These are phyloP conservation scores for Xylariaceae sp. DNA, from an alignment of 2,329 filamentous ascomycete genomes.

Conservation along the genomic window DNA sequence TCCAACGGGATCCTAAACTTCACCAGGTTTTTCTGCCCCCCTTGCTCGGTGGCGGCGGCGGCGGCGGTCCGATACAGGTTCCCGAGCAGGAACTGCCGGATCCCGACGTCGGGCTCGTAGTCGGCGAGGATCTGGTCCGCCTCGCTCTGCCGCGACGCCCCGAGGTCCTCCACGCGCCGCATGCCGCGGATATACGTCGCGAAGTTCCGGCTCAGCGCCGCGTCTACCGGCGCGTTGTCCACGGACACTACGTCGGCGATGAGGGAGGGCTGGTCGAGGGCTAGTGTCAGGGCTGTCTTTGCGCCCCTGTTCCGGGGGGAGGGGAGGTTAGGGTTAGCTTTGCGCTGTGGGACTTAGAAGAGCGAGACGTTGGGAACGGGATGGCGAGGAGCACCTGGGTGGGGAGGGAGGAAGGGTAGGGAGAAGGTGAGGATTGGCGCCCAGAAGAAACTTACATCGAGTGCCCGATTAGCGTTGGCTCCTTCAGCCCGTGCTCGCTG, in stretches of 20 bases:
- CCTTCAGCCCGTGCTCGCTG: slow-evolving; percentile 67
- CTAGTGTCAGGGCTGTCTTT: slow-evolving; percentile 89
- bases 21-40: slow-evolving; percentile 45
- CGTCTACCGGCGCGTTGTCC: slow-evolving; percentile 90
- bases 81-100: slow-evolving; percentile 90
- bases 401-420: not conserved
- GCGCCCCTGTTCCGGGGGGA: slow-evolving; percentile 63
- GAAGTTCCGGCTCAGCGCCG: slow-evolving; percentile 75
- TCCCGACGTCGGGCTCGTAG: slow-evolving; percentile 75
- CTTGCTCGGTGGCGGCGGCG: slow-evolving; percentile 35
- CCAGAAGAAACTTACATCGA: slow-evolving; percentile 79
- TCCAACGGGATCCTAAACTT: slow-evolving; percentile 80
- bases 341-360: too few relatives aligned
- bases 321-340: not conserved
- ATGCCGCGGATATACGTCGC: slow-evolving; percentile 82
- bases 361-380: too few relatives aligned
- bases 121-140: slow-evolving; percentile 79
- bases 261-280: slow-evolving; percentile 70
- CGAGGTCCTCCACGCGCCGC: slow-evolving; percentile 75
- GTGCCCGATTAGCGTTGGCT: slow-evolving; percentile 84
- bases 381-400: too few relatives aligned
- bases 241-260: slow-evolving; percentile 79
- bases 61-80: slow-evolving; percentile 69
- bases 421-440: too few relatives aligned
- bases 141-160: slow-evolving; percentile 72